Base-by-base conservation (phyloP, 192 early-diverging fungal genomes). In the Coemansia sp. region DNA sequence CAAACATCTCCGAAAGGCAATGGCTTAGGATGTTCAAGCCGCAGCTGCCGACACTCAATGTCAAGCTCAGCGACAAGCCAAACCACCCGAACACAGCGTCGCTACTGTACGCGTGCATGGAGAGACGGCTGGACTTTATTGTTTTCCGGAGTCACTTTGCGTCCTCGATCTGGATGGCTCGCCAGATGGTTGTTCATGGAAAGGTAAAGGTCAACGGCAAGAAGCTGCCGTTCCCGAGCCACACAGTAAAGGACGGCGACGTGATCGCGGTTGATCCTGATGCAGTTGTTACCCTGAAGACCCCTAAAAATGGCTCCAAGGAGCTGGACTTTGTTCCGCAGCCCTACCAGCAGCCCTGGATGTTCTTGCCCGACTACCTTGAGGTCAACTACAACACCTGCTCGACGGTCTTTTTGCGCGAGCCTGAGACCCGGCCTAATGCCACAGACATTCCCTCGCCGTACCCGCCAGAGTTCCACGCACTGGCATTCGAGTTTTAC, bases 331-430 rank as follows among this genome's bases (percentile, higher is more conserved):
- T 91, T 71, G 78, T 72, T n/a, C 86, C 90, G 12, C 86, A 78
- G 36, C 87, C 88, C 15, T 99, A 92, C 76, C 88, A 90, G 76
- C 91, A 93, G 73, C 95, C 97, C 11, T 96, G 91, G 87, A 91
- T 99, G 89, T 99, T 97, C 75, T 87, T 96, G 18, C 97, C 97
- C 8, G 89, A 94, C 58, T 99, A 99, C 77, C 90, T 99, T 33
- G 97, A 99, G 85, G 96, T 99, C 57, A 91, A 95, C 85, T 99
- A 96, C 85, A 91, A 92, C 76, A 95, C 91, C 7, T 96, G 95
- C 88, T 92, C 92, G 36, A 85, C 88, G 2, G 89, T 95, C 53
- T 95, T 95, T 72, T 79, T 99, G 53, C 91, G 96, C 61, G 83
- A 91, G 33, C 97, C 97, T 14, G 87, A 96, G 53, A 92, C 92